Conservation (phyloP, 129 eudicot genomes). For the Solidago caesia region DNA sequence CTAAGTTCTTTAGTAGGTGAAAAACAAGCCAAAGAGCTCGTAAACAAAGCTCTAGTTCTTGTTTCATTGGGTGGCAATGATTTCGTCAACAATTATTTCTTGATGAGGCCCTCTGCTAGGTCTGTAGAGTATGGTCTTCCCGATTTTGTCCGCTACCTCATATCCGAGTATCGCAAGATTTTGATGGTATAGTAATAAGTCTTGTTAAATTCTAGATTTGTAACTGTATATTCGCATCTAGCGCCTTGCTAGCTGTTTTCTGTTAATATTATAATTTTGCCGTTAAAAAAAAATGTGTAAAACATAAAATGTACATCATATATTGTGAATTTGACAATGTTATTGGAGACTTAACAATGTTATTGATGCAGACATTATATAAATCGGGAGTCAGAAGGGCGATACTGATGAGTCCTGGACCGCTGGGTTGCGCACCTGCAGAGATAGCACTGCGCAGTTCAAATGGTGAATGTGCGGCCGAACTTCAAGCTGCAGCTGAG, state of each 20-base stretch:
- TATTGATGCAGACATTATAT: constrained; percentile 42
- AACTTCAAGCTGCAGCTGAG: constrained; percentile 43
- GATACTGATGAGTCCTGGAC: constrained; percentile 57
- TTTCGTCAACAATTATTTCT: constrained; percentile 63
- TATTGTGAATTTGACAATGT: no score
- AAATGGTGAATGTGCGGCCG: constrained; percentile 50
- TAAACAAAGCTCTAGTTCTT: constrained; percentile 46
- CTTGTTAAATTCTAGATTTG: no score
- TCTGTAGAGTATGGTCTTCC: constrained; percentile 38
- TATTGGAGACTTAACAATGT: background rate
- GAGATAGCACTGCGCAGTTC: constrained; percentile 41
- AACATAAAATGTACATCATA: no score
- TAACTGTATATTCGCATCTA: no score
- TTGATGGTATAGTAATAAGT: constrained; percentile 29
- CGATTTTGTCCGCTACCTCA: constrained; percentile 33
- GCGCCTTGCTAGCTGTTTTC: no score
- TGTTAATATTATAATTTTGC: no score
- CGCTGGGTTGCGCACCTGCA: constrained; percentile 70
- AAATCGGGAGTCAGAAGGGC: constrained; percentile 54
- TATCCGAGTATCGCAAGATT: constrained; percentile 55
- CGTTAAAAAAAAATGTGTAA: no score
- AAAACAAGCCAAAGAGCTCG: constrained; percentile 31
- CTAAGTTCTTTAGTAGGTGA: constrained; percentile 38
- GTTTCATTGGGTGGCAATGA: constrained; percentile 66
- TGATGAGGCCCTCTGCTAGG: constrained; percentile 38